Conservation (phyloP, 345 rosid genomes). For the Ceriops decandra region DNA sequence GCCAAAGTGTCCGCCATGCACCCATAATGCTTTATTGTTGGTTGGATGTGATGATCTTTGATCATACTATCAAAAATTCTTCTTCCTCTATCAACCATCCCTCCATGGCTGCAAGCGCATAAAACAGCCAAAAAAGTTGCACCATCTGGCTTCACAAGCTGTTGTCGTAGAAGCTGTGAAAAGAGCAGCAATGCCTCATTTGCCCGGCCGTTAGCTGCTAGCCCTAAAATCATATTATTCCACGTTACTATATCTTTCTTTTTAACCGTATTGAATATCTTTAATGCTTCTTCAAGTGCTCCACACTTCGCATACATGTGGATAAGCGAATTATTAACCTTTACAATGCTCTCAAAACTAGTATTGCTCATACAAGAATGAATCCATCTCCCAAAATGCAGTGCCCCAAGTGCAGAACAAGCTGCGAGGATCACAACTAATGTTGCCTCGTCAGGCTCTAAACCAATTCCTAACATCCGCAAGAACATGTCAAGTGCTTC, state of each 20-base stretch:
- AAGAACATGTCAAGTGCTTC: constrained; percentile 26
- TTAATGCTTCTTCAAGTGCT: constrained; percentile 36
- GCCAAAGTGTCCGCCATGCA: constrained; percentile 46
- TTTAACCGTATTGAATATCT: constrained; percentile 23
- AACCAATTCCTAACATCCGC: constrained; percentile 15
- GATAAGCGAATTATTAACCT: constrained; percentile 34
- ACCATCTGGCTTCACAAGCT: constrained; percentile 25
- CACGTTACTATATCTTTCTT: constrained; percentile 30
- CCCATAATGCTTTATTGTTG: constrained; percentile 39
- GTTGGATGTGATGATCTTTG: constrained; percentile 24
- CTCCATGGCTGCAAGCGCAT: constrained; percentile 41
- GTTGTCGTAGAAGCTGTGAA: constrained; percentile 20
- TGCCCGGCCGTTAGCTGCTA: constrained; percentile 33
- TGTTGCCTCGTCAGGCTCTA: constrained; percentile 41
- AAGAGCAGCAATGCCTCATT: constrained; percentile 33
- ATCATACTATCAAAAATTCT: constrained; percentile 37
- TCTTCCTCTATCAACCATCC: constrained; percentile 43
- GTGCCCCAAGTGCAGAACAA: constrained; percentile 36
- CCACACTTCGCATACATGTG: constrained; percentile 57
- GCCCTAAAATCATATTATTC: constrained; percentile 44
- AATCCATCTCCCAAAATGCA: constrained; percentile 37
- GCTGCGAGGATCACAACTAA: constrained; percentile 34
- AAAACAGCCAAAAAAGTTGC: constrained; percentile 45
- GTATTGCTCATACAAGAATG: constrained; percentile 20
- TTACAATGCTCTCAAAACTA: constrained; percentile 2